Conservation (phyloP, 202 grass and related monocot genomes). For the Hordeum pubiflorum region DNA sequence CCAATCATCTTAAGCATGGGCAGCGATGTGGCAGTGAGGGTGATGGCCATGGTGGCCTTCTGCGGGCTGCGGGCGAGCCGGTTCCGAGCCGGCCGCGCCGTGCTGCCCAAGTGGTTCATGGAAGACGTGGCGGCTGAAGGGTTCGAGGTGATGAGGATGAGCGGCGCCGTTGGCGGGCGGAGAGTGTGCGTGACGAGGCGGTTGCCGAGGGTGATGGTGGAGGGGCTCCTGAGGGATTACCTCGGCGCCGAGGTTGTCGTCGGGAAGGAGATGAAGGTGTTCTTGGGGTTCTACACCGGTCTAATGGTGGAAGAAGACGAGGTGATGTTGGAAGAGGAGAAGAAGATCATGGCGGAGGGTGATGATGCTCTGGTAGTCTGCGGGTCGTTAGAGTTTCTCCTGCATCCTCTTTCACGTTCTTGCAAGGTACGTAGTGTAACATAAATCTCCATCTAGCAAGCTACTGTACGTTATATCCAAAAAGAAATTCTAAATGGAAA, state of each 20-base stretch:
- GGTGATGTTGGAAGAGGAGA: not conserved
- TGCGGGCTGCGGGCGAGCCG: slow-evolving; percentile 27
- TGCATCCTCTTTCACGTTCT: not conserved
- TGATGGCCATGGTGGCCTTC: slow-evolving; percentile 42
- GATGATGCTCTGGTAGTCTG: slow-evolving; percentile 22
- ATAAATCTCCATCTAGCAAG: not conserved
- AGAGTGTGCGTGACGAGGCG: slow-evolving; percentile 27
- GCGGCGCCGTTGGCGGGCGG: not conserved
- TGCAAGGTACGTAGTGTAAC: slow-evolving; percentile 24
- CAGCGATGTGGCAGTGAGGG: not conserved
- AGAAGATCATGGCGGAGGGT: not conserved
- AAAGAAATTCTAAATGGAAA: not conserved
- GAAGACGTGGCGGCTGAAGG: slow-evolving; percentile 40
- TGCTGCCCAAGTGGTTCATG: slow-evolving; percentile 66
- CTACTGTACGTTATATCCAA: not conserved
- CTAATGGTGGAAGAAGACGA: slow-evolving; percentile 25
- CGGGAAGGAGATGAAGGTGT: slow-evolving; percentile 42
- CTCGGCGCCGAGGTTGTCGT: slow-evolving; percentile 31
- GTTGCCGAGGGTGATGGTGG: slow-evolving; percentile 66
- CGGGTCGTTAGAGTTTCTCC: slow-evolving; percentile 15
- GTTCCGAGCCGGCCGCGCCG: slow-evolving; percentile 33
- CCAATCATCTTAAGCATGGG: slow-evolving; percentile 27
- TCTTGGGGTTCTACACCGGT: slow-evolving; percentile 48
- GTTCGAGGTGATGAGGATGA: slow-evolving; percentile 23
- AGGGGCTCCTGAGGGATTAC: slow-evolving; percentile 48